A percentile compares a stretch with the other conserved stretches of the same genome.
These are phyloP conservation scores for Protomyces inouyei DNA, from an alignment of 1,139 yeast genomes.

Conservation along the genomic window DNA sequence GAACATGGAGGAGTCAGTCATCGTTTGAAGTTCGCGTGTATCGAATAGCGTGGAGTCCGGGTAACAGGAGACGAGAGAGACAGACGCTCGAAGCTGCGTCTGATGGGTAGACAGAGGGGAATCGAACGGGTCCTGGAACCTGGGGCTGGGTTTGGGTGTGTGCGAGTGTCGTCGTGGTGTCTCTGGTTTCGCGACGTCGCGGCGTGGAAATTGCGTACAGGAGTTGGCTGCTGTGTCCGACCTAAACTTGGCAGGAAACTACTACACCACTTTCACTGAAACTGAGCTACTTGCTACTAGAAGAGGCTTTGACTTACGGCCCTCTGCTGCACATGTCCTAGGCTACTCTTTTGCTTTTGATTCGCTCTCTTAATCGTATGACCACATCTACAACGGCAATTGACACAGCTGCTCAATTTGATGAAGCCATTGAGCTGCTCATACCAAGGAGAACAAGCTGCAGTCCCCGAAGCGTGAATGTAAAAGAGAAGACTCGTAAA, in stretches of 20 bases:
- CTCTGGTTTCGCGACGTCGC: not conserved
- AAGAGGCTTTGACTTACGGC: too few relatives aligned
- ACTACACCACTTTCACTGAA: too few relatives aligned
- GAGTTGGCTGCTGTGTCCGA: not conserved
- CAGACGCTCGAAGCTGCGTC: constrained; percentile 1
- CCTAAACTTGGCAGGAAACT: too few relatives aligned
- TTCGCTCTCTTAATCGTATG: not conserved
- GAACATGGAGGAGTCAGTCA: not conserved
- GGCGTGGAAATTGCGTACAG: not conserved
- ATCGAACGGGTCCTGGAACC: not conserved
- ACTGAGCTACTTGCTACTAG: too few relatives aligned
- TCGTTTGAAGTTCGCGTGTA: not conserved
- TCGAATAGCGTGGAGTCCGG: not conserved
- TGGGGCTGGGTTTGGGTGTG: not conserved
- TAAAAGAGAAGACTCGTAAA: too few relatives aligned
- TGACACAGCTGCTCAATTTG: not conserved
- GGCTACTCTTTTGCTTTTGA: not conserved
- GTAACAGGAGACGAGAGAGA: not conserved
- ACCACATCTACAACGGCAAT: not conserved
- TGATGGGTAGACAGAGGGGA: not conserved
- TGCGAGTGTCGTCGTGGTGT: not conserved
- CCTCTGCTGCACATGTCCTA: too few relatives aligned
- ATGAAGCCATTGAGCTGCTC: not conserved
- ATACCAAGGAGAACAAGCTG: not conserved
- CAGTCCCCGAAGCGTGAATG: not conserved